Evolutionary conservation across 805 yeast species (phyloP).

Genomic region (Groenewaldozyma salmanticensis): DNA sequence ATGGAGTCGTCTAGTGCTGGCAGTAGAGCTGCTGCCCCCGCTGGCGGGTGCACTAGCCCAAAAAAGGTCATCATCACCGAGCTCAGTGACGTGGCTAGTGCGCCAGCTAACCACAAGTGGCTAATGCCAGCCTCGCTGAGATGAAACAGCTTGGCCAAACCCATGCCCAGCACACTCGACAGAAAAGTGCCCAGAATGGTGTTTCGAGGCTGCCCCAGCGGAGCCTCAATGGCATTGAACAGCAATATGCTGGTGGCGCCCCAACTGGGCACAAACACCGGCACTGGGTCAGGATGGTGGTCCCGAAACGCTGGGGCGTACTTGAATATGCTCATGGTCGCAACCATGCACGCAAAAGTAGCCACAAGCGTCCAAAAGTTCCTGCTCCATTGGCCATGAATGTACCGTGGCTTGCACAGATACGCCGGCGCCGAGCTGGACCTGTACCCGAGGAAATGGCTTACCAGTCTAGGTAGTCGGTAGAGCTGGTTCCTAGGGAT

Average conservation of each 20-base stretch:
- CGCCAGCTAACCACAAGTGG: slow-evolving; percentile 49
- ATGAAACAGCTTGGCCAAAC: slow-evolving; percentile 45
- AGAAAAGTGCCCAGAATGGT: slow-evolving; percentile 47
- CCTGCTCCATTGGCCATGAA: slow-evolving; percentile 6
- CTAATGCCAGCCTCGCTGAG: slow-evolving; percentile 34
- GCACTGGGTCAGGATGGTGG: slow-evolving; percentile 13
- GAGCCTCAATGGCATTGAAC: slow-evolving; percentile 46
- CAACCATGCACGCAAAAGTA: slow-evolving; percentile 24
- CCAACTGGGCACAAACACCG: slow-evolving; percentile 25
- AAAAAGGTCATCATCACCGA: slow-evolving; percentile 44
- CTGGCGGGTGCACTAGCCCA: slow-evolving; percentile 61
- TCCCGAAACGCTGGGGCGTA: slow-evolving; percentile 19
- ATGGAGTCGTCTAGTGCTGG: slow-evolving; percentile 41
- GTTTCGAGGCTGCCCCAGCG: slow-evolving; percentile 58
- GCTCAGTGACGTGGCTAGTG: slow-evolving; percentile 44
- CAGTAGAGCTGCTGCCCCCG: slow-evolving; percentile 58
- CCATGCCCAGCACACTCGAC: slow-evolving; percentile 43
- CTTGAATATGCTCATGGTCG: slow-evolving; percentile 17
- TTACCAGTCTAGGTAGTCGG: slow-evolving; percentile 13
- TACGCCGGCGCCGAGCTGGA: slow-evolving; percentile 4
- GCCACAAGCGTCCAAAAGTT: slow-evolving; percentile 11
- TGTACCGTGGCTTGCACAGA: slow-evolving; percentile 9
- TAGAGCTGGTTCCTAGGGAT: slow-evolving; percentile 13
- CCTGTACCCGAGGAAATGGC: slow-evolving; percentile 20
- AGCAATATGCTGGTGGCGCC: slow-evolving; percentile 57